Evolutionary conservation across 129 eudicot genomes (phyloP), one percentile per base, ranked within the genome.

Genomic region (Flaveria linearis): DNA sequence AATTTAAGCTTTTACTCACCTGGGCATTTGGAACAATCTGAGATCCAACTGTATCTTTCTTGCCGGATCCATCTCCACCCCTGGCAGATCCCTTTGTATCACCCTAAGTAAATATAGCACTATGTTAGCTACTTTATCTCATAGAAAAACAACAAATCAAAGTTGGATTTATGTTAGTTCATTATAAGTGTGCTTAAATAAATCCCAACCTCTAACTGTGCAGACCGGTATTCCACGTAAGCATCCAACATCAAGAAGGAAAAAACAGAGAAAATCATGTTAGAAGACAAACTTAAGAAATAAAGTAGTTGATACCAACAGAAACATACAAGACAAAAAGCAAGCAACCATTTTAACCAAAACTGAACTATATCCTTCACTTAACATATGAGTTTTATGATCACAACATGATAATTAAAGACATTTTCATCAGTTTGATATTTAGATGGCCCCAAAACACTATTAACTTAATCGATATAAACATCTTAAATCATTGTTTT

Each of bases 41-140:
- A 83, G 87, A 51, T 43, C 88, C 93, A 71, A 76, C 62, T 12
- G 80, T 51, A 80, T 92, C 96, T 50, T 82, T 87, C 79, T 75
- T 89, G 45, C 84, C 76, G 42, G 98, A 78, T 81, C 86, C 89
- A 70, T 92, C 97, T 41, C 91, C 92, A 73, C 90, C 90, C 77
- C 92, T 88, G 60, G 90, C 87, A 83, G 92, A 81, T 47, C 93
- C 98, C 83, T 90, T 92, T 51, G 98, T 83, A 85, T 92, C 98
- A 47, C 97, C 97, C 97, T 92, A 73, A 73, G 42, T 16, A 63
- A 67, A 16, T 52, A 66, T 5, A 63, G 20, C 64, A 73, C 25
- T 51, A 63, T 26, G 46, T 58, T 73, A 74, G 74, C 64, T 42
- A 80, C 47, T 61, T 45, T 46, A 49, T 39, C 18, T 30, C 43